Evolutionary conservation across 306 rosid species (phyloP).

Genomic region (Astragalus glycyphyllos): DNA sequence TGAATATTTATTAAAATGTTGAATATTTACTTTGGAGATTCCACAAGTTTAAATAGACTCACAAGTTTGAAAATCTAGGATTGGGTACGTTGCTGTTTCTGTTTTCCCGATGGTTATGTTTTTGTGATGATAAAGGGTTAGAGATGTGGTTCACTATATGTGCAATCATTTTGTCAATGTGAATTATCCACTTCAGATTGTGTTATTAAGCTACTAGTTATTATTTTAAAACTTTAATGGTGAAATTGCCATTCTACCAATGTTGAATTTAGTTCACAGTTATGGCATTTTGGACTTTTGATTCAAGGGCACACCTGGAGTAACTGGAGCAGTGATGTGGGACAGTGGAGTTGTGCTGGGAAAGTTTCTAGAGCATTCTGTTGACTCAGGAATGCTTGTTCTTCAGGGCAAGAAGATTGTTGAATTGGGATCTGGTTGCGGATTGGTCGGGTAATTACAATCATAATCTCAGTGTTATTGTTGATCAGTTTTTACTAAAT

Average conservation of each 20-base stretch:
- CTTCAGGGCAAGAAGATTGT: conserved; percentile 73
- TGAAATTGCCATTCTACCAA: conserved; percentile 4
- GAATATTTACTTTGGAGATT: too few species aligned
- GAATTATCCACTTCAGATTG: not conserved
- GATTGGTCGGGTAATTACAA: conserved; percentile 73
- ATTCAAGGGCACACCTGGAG: conserved; percentile 74
- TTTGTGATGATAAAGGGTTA: too few species aligned
- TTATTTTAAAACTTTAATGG: conserved; percentile 6
- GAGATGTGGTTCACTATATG: too few species aligned
- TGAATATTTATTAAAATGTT: too few species aligned
- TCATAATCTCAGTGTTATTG: conserved; percentile 22
- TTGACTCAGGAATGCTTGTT: conserved; percentile 65
- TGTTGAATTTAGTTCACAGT: conserved; percentile 39
- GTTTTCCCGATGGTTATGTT: too few species aligned
- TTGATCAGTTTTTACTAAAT: conserved; percentile 24
- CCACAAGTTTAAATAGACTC: too few species aligned
- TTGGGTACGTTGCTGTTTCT: too few species aligned
- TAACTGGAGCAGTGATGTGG: conserved; percentile 92
- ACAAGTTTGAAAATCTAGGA: too few species aligned
- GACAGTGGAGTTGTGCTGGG: conserved; percentile 83
- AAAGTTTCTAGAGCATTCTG: conserved; percentile 84
- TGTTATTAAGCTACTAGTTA: not conserved
- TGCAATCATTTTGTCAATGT: too few species aligned
- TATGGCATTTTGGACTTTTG: conserved; percentile 39
- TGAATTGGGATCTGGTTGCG: conserved; percentile 87